Evolutionary conservation across 1,284 basidiomycete species (phyloP), one percentile per base, ranked within the genome.

Genomic region (Pyrrhoderma noxium): DNA sequence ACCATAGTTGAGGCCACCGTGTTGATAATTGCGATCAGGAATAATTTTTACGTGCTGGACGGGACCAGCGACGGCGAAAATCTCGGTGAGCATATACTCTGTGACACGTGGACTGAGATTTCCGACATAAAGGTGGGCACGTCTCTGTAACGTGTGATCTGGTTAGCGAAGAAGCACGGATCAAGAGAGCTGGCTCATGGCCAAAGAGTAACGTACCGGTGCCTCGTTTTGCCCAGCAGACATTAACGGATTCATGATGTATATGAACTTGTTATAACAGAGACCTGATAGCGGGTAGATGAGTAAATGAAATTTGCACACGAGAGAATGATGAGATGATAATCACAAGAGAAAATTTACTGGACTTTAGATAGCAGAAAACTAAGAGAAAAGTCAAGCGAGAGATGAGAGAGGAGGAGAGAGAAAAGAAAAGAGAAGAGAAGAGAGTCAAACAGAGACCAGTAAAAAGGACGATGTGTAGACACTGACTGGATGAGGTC

Each of bases 11-110:
- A 95, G 86, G 52, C 93, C 93, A 54, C 92, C 94, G 65, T 96
- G 93, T 70, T 94, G 90, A 68, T 93, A 96, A 75, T 94, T 97
- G 62, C 93, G 84, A 73, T 98, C 94, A 41, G 93, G 93, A 65
- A 99, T 96, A 67, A 99, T 97, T 82, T 98, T 98, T 67, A 96
- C 94, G 63, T 92, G 89, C 68, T 94, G 90, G 57, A 97, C 93
- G 55, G 89, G 85, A 38, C 94, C 94, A 63, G 92, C 90, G 61
- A 96, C 91, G 63, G 90, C 90, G 67, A 96, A 96, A 61, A 96
- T 95, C 70, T 96, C 93, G 45, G 87, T 91, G 64, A 97, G 84
- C 85, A 94, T 91, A 70, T 90, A 92, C 73, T 90, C 89, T 52
- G 87, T 91, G 50, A 97, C 94, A 45, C 92, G 82, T 55, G 93